Base-by-base conservation (phyloP, 768 basidiomycete genomes). In the Pseudohyphozyma bogoriensis region DNA sequence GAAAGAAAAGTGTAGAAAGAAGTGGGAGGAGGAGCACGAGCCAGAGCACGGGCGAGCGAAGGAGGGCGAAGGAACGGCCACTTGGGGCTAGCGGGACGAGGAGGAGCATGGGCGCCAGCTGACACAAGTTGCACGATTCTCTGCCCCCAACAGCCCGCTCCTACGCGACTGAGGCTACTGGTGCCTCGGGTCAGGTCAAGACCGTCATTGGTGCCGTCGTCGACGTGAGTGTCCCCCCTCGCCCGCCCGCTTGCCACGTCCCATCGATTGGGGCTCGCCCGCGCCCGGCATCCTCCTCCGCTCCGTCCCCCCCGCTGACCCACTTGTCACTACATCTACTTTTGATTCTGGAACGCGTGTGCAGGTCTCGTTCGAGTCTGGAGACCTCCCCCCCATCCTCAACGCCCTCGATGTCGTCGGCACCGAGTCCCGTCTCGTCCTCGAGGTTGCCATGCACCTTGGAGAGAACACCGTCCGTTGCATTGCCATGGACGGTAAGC, bases 201-300 rank as follows among this genome's bases (percentile, higher is more conserved):
- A 92, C 90, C 70, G 92, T 99, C 81, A 99, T 99, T 77, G 95
- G 95, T 86, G 93, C 95, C 78, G 95, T 99, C 78, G 95, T 99
- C 73, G 95, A 99, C 75, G 95, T 99, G 32, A 37, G 65, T 54
- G n/a, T n/a, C n/a, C 18, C 15, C 7, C n/a, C 44, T n/a, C n/a
- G 6, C 11, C 33, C 36, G 12, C 4, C 70, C 18, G 7, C 54
- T 35, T 22, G 11, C 56, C 35, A 13, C 51, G 15, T 53, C 50
- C 36, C n/a, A 28, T 18, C 35, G 54, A n/a, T 32, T 50, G 53
- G 46, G 58, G 46, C 20, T 42, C 20, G 28, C 26, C 35, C 31
- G 31, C 39, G 39, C 33, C 37, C 42, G 37, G 15, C 26, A 26
- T 22, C 55, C 36, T 20, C 24, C 6, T 13, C 42, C 47, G 4